These are phyloP conservation scores for Gracilariopsis chorda DNA, from an alignment of 23 red algal species.

Conservation along the genomic window DNA sequence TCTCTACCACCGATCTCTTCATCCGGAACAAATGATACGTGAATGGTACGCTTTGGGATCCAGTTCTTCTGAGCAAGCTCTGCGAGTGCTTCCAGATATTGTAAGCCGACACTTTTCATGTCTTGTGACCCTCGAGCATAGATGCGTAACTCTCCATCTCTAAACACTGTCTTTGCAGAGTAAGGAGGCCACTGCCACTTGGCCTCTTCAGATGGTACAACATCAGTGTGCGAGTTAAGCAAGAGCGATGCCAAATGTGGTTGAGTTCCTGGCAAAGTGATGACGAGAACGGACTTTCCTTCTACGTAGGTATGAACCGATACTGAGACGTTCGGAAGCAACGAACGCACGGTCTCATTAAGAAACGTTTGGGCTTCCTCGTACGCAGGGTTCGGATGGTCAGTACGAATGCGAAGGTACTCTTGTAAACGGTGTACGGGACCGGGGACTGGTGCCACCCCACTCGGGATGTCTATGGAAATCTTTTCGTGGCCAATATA, in stretches of 20 bases:
- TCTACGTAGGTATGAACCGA: constrained; percentile 24
- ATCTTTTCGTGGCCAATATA: not conserved
- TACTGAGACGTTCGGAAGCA: constrained; percentile 6
- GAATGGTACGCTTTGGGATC: constrained; percentile 55
- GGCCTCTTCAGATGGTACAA: constrained; percentile 76
- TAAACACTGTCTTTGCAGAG: constrained; percentile 39
- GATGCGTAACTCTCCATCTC: constrained; percentile 21
- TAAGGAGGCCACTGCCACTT: constrained; percentile 71
- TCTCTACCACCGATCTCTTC: constrained; percentile 94
- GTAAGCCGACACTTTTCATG: constrained; percentile 94
- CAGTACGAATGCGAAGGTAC: constrained; percentile 70
- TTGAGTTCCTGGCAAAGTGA: constrained; percentile 47
- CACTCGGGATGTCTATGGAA: not conserved
- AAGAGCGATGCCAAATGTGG: constrained; percentile 45
- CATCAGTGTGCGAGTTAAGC: constrained; percentile 95
- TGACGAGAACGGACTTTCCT: constrained; percentile 69
- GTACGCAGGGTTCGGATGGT: constrained; percentile 66
- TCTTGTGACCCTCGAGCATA: constrained; percentile 91
- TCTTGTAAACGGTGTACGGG: constrained; percentile 33
- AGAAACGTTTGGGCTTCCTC: constrained; percentile 29
- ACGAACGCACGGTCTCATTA: constrained; percentile 2
- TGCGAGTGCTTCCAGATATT: constrained; percentile 86
- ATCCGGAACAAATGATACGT: constrained; percentile 85
- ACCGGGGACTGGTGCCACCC: not conserved
- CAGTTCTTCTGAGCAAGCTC: constrained; percentile 36